Evolutionary conservation across 1,284 basidiomycete genomes (phyloP).

Genomic region (Cryptococcus sp.): DNA sequence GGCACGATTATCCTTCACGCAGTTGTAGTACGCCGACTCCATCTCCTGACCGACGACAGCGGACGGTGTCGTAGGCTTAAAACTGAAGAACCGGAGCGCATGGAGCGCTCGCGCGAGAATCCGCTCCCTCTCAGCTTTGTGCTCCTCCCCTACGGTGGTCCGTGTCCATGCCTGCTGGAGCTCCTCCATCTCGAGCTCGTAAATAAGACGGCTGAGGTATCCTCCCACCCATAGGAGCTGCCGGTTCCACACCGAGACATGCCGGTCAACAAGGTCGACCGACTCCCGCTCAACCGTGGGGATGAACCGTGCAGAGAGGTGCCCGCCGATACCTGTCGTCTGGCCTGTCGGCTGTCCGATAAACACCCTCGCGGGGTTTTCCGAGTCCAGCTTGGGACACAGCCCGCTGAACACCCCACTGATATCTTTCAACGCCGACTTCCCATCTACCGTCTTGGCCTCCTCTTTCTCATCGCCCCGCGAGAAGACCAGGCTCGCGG

Average conservation of each 20-base stretch:
- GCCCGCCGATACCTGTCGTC: slow-evolving; percentile 89
- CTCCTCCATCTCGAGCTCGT: slow-evolving; percentile 72
- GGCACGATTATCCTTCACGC: slow-evolving; percentile 49
- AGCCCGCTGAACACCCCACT: slow-evolving; percentile 81
- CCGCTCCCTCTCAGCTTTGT: slow-evolving; percentile 55
- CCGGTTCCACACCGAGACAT: slow-evolving; percentile 73
- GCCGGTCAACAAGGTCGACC: slow-evolving; percentile 78
- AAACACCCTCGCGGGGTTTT: slow-evolving; percentile 37
- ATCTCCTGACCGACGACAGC: slow-evolving; percentile 73
- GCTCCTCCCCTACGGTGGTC: slow-evolving; percentile 50
- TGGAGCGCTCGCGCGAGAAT: slow-evolving; percentile 69
- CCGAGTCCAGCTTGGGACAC: slow-evolving; percentile 72
- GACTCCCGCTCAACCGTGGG: slow-evolving; percentile 96
- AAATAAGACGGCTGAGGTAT: slow-evolving; percentile 70
- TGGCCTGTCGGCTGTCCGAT: slow-evolving; percentile 62
- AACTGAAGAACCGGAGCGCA: slow-evolving; percentile 84
- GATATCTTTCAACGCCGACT: slow-evolving; percentile 62
- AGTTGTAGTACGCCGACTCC: slow-evolving; percentile 78
- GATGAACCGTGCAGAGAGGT: slow-evolving; percentile 88
- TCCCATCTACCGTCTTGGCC: slow-evolving; percentile 59
- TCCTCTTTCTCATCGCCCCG: slow-evolving; percentile 79
- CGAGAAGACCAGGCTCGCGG: slow-evolving; percentile 85
- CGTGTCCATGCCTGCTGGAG: slow-evolving; percentile 48
- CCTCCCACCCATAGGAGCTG: slow-evolving; percentile 82
- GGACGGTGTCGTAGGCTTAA: slow-evolving; percentile 81